A percentile compares a stretch with the other conserved stretches of the same genome.
Evolutionary conservation across 441 rosid genomes (phyloP).

Genomic region (Omphalea diandra): DNA sequence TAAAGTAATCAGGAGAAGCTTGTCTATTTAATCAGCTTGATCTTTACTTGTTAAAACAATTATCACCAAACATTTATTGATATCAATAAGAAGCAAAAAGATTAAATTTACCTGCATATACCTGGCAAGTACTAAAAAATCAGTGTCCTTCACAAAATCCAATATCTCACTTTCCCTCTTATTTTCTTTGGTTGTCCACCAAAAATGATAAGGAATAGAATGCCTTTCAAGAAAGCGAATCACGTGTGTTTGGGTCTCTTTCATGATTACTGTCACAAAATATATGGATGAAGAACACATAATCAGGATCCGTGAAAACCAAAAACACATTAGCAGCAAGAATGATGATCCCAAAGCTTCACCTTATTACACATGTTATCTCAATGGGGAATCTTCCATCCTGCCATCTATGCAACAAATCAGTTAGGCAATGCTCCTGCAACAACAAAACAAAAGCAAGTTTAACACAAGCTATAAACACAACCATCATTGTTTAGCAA

Average conservation of each 20-base stretch:
- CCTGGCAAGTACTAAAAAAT: constrained; percentile 91
- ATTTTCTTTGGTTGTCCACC: constrained; percentile 50
- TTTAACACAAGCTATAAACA: constrained; percentile 14
- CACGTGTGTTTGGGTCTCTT: constrained; percentile 83
- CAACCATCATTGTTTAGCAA: not conserved
- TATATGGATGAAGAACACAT: constrained; percentile 12
- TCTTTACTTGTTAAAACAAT: constrained; percentile 3
- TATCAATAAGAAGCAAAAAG: constrained; percentile 14
- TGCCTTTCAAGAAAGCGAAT: constrained; percentile 81
- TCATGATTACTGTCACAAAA: constrained; percentile 68
- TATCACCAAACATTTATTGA: not conserved
- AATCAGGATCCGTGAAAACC: constrained; percentile 19
- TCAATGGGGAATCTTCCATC: constrained; percentile 87
- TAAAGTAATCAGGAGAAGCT: constrained; percentile 14
- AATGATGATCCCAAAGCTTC: constrained; percentile 5
- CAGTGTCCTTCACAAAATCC: constrained; percentile 75
- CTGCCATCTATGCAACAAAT: constrained; percentile 89
- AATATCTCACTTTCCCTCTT: constrained; percentile 74
- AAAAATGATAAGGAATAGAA: constrained; percentile 75
- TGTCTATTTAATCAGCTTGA: constrained; percentile 15
- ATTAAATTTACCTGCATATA: constrained; percentile 87
- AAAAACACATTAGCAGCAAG: constrained; percentile 1
- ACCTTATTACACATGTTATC: constrained; percentile 90
- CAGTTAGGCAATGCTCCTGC: constrained; percentile 91
- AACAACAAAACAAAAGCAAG: constrained; percentile 18